These are phyloP conservation scores for Pseudopithomyces chartarum DNA, from an alignment of 2,329 filamentous ascomycete genomes.

Conservation along the genomic window DNA sequence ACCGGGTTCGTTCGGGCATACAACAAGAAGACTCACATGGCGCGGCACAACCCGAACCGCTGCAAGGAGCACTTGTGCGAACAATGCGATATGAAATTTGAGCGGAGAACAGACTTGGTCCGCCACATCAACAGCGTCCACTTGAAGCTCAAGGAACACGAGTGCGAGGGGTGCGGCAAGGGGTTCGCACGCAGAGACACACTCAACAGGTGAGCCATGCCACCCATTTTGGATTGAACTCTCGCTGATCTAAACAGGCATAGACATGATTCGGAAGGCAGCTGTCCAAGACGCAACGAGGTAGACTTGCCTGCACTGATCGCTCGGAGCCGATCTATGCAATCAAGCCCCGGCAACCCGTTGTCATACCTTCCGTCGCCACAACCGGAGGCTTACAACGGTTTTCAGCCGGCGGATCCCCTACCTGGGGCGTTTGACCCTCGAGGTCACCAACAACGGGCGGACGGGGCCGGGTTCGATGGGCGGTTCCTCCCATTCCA, in stretches of 20 bases:
- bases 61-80: constrained; percentile 73
- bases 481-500: constrained; percentile 16
- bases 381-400: constrained; percentile 16
- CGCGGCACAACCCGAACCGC: constrained; percentile 77
- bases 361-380: constrained; percentile 18
- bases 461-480: constrained; percentile 1
- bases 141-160: constrained; percentile 71
- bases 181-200: constrained; percentile 83
- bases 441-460: neutral
- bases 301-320: constrained; percentile 19
- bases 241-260: constrained; percentile 21
- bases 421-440: neutral
- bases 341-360: constrained; percentile 2
- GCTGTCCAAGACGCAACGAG: constrained; percentile 66
- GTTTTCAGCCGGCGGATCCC: constrained; percentile 5
- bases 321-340: constrained; percentile 21
- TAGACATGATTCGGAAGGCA: constrained; percentile 74
- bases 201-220: constrained; percentile 68
- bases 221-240: neutral
- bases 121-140: constrained; percentile 69
- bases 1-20: constrained; percentile 82
- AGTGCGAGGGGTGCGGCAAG: constrained; percentile 72
- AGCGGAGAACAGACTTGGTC: constrained; percentile 77
- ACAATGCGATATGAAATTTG: constrained; percentile 76
- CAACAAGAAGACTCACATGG: constrained; percentile 85